Percentiles rank a stretch among this genome's conserved stretches.
Conservation (phyloP, 345 rosid genomes). For the Murraya paniculata region DNA sequence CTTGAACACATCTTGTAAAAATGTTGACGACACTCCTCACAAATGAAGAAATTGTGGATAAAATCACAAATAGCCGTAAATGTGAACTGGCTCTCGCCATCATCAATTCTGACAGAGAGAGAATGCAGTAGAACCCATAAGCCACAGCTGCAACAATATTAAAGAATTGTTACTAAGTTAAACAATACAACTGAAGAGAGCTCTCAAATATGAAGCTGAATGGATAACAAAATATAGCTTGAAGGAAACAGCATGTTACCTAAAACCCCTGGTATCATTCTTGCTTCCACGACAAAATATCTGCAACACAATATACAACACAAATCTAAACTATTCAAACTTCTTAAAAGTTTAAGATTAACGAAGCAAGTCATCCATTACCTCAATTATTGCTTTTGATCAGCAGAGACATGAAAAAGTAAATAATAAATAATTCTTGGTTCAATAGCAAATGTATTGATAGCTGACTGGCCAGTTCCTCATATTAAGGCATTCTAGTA, state of each 20-base stretch:
- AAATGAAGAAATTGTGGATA: constrained; percentile 82
- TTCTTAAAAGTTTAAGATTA: neutral
- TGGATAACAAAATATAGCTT: neutral
- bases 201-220: neutral
- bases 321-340: constrained; percentile 1
- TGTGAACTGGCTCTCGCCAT: constrained; percentile 85
- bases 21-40: constrained; percentile 95
- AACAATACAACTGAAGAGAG: neutral
- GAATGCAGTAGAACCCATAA: constrained; percentile 97
- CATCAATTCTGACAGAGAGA: constrained; percentile 79
- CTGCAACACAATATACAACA: constrained; percentile 43
- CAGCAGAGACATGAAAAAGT: constrained; percentile 1
- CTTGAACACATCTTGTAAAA: constrained; percentile 86
- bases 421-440: neutral
- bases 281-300: constrained; percentile 96
- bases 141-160: constrained; percentile 70
- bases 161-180: neutral
- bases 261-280: constrained; percentile 93
- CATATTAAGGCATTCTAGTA: neutral
- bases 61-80: constrained; percentile 79
- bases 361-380: neutral
- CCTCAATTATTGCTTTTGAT: constrained; percentile 1
- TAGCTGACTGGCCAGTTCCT: neutral
- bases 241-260: constrained; percentile 39
- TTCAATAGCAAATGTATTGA: neutral